Conservation (phyloP, 345 rosid genomes). For the Passiflora organensis region DNA sequence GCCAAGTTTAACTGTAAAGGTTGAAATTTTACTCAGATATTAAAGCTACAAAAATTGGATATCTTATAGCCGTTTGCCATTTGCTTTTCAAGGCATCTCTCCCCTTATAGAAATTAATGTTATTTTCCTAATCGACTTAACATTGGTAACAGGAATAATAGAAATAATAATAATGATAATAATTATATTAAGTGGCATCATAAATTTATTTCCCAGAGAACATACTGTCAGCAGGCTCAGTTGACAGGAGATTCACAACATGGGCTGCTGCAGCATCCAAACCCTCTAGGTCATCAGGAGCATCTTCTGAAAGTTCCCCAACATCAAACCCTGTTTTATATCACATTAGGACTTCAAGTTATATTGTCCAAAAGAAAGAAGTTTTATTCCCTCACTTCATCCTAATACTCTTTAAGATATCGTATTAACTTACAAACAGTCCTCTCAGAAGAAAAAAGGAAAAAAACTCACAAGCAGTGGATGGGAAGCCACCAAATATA, state of each 20-base stretch:
- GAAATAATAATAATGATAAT: neutral
- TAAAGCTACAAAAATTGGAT: neutral
- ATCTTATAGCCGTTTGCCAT: neutral
- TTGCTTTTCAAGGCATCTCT: neutral
- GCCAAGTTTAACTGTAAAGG: constrained; percentile 78
- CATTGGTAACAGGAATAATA: neutral
- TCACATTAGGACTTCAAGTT: constrained; percentile 14
- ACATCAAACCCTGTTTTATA: constrained; percentile 83
- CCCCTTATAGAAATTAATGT: neutral
- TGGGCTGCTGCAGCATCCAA: constrained; percentile 90
- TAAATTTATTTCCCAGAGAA: constrained; percentile 15
- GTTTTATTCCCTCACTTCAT: neutral
- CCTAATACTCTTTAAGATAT: neutral
- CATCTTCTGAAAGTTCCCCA: constrained; percentile 76
- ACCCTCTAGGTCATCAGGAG: constrained; percentile 80
- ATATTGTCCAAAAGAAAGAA: constrained; percentile 3
- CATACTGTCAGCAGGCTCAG: constrained; percentile 94
- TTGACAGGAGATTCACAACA: constrained; percentile 82
- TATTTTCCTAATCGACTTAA: too few species aligned
- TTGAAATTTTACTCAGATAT: constrained; percentile 6
- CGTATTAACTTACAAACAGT: neutral
- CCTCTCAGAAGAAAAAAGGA: too few species aligned
- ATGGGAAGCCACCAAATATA: constrained; percentile 92
- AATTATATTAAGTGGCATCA: neutral
- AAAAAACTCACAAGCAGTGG: constrained; percentile 80